Conservation (phyloP, 2,329 filamentous ascomycete genomes). For the Exophiala alcalophila region DNA sequence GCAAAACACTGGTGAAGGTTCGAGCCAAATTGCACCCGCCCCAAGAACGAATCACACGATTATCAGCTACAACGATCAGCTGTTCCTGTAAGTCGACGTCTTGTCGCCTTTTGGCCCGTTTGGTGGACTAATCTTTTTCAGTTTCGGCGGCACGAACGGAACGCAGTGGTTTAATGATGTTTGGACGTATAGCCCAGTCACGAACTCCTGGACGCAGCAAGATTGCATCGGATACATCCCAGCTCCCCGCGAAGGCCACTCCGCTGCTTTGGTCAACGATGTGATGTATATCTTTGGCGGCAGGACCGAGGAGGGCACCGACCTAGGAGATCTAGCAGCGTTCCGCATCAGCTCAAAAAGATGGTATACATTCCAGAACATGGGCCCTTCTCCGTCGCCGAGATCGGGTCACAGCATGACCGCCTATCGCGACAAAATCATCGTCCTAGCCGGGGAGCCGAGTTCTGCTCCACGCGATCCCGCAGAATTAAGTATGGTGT, state of each 20-base stretch:
- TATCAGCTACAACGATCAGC: slow-evolving; percentile 85
- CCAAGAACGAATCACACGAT: slow-evolving; percentile 93
- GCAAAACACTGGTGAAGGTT: slow-evolving; percentile 64
- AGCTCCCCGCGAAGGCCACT: slow-evolving; percentile 87
- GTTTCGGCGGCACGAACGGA: slow-evolving; percentile 96
- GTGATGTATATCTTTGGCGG: slow-evolving; percentile 99
- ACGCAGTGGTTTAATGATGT: slow-evolving; percentile 98
- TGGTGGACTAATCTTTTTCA: slow-evolving; percentile 38
- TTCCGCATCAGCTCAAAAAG: slow-evolving; percentile 76
- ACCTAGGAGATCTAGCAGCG: slow-evolving; percentile 89
- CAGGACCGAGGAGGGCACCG: slow-evolving; percentile 85
- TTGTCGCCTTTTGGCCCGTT: slow-evolving; percentile 5
- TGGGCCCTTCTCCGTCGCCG: slow-evolving; percentile 92
- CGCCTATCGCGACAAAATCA: slow-evolving; percentile 83
- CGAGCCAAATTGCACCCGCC: slow-evolving; percentile 69
- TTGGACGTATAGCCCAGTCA: slow-evolving; percentile 85
- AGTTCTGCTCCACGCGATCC: slow-evolving; percentile 79
- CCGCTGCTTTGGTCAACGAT: slow-evolving; percentile 87
- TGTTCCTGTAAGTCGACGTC: slow-evolving; percentile 73
- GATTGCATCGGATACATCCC: slow-evolving; percentile 99
- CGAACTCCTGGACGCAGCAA: slow-evolving; percentile 80
- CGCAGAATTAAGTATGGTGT: slow-evolving; percentile 81
- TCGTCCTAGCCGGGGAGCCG: slow-evolving; percentile 90
- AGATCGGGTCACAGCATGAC: slow-evolving; percentile 98
- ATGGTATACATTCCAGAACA: slow-evolving; percentile 99